These are phyloP conservation scores for Phytophthora pistaciae DNA, from an alignment of 352 stramenopile genomes.

Conservation along the genomic window DNA sequence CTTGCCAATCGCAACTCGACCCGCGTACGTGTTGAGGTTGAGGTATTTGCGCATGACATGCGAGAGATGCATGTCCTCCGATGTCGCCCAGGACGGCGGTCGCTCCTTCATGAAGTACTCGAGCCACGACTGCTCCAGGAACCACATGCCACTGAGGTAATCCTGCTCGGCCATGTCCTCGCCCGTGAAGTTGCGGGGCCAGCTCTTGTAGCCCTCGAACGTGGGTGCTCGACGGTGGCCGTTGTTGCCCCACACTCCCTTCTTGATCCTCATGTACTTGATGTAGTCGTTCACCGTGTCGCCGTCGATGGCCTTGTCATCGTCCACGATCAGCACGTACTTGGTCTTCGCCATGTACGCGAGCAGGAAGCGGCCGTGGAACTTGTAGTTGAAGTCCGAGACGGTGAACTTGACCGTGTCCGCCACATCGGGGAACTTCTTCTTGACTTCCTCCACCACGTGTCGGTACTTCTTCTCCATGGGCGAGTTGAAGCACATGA, in stretches of 20 bases:
- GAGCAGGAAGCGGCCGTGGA: conserved; percentile 58
- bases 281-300: conserved; percentile 56
- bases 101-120: conserved; percentile 74
- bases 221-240: conserved; percentile 51
- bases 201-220: conserved; percentile 63
- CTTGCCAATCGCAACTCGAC: conserved; percentile 45
- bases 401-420: conserved; percentile 49
- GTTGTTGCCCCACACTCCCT: conserved; percentile 62
- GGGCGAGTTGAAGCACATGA: conserved; percentile 72
- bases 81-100: conserved; percentile 55
- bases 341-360: conserved; percentile 67
- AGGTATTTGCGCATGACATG: conserved; percentile 75
- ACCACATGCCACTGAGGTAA: conserved; percentile 77
- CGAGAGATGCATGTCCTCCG: conserved; percentile 72
- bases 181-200: conserved; percentile 46
- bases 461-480: conserved; percentile 49
- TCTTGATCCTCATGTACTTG: conserved; percentile 48
- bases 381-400: conserved; percentile 65
- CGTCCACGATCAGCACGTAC: conserved; percentile 60
- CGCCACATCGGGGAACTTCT: conserved; percentile 28
- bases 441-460: conserved; percentile 43
- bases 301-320: conserved; percentile 56
- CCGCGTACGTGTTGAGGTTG: conserved; percentile 71
- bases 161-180: conserved; percentile 58
- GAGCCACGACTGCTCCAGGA: conserved; percentile 67